Evolutionary conservation across 106 monocot genomes (phyloP).

Genomic region (Dendrobium huoshanense): DNA sequence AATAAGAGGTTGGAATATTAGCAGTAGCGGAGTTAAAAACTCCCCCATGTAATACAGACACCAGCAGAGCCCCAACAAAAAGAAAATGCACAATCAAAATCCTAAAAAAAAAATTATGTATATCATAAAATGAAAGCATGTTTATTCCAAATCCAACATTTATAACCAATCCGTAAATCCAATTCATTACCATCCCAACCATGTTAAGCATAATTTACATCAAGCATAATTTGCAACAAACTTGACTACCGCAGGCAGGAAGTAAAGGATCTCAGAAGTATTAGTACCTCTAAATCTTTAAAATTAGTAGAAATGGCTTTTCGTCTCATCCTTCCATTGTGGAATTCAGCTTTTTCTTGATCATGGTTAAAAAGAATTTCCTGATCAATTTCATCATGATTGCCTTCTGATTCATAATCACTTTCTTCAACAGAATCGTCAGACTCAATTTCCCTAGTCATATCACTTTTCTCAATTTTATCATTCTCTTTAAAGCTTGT

Average conservation of each 20-base stretch:
- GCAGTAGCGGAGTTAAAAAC: neutral
- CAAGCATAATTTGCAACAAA: neutral
- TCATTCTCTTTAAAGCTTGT: slow-evolving; percentile 9
- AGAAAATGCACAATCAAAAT: neutral
- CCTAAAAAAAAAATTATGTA: neutral
- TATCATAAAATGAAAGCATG: neutral
- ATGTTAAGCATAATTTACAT: neutral
- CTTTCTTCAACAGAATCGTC: slow-evolving; percentile 38
- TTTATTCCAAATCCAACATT: neutral
- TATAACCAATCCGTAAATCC: neutral
- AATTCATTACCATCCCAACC: neutral
- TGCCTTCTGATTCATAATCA: slow-evolving; percentile 24
- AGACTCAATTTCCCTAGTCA: slow-evolving; percentile 16
- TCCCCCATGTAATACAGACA: neutral
- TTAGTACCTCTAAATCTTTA: slow-evolving; percentile 37
- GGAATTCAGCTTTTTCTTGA: slow-evolving; percentile 60
- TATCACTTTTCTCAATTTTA: slow-evolving; percentile 11
- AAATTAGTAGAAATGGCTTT: slow-evolving; percentile 55
- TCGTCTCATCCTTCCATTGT: slow-evolving; percentile 70
- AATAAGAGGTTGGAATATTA: neutral
- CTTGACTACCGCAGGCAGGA: neutral
- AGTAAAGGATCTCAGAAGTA: neutral
- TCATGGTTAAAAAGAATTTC: slow-evolving; percentile 17
- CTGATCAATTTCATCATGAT: slow-evolving; percentile 26
- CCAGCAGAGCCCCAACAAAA: neutral